phyloP scores from a whole-genome alignment of 1,139 yeast genomes.

The Candida buenavistaensis region DNA sequence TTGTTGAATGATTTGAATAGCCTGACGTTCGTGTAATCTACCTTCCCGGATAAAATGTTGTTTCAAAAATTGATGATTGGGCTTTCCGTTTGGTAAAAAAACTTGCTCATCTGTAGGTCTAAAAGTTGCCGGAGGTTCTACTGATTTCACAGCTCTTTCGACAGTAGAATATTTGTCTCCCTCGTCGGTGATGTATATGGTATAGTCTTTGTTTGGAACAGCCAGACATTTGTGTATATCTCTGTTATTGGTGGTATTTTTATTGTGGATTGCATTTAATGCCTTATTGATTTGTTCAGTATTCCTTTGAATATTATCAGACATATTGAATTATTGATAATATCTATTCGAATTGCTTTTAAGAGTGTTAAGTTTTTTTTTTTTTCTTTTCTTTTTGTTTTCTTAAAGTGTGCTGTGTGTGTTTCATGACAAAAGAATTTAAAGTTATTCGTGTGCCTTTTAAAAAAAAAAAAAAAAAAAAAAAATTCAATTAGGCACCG shows the following conservation, averaged over 20 bases:
- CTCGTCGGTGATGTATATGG: constrained; percentile 64
- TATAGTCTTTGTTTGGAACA: constrained; percentile 40
- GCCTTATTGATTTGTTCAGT: constrained; percentile 73
- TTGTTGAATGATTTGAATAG: constrained; percentile 59
- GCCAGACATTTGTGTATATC: constrained; percentile 3
- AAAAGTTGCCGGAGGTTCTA: constrained; percentile 67
- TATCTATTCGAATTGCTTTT: too few relatives aligned
- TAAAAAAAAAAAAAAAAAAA: too few relatives aligned
- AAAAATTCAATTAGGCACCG: too few relatives aligned
- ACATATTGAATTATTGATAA: too few relatives aligned
- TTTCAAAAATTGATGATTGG: constrained; percentile 69
- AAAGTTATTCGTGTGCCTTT: too few relatives aligned
- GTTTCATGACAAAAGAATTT: too few relatives aligned
- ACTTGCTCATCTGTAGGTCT: constrained; percentile 70
- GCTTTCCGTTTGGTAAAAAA: constrained; percentile 63
- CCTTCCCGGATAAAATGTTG: constrained; percentile 84
- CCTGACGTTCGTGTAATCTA: constrained; percentile 71
- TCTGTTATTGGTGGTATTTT: constrained; percentile 24
- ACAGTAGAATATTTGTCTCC: constrained; percentile 67
- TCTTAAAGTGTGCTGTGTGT: too few relatives aligned
- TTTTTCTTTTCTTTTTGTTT: too few relatives aligned
- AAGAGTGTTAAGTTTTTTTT: too few relatives aligned
- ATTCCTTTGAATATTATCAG: constrained; percentile 27
- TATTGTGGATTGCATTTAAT: constrained; percentile 64
- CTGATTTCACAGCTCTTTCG: constrained; percentile 64